Evolutionary conservation across 23 red algal genomes (phyloP), one percentile per base, ranked within the genome.

Genomic region (Agarophyton chilense): DNA sequence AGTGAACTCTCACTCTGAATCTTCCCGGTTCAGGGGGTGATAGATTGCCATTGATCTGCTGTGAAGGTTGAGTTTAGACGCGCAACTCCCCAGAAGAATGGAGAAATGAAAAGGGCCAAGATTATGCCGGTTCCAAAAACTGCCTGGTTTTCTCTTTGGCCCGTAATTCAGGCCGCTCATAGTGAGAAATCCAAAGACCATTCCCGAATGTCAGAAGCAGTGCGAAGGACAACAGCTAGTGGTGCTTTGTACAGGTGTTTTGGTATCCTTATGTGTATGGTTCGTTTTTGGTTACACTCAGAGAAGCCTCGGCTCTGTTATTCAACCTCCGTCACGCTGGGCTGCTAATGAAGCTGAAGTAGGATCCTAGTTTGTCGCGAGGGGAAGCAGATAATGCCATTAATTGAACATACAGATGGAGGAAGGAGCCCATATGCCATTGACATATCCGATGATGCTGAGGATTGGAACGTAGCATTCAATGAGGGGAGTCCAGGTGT

Each of bases 401-500:
- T 65, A 14, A 39, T 49, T 47, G 41, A 29, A 47, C 68, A 74
- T 12, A 10, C 38, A 49, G 21, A 74, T 29, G 36, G 43, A 9
- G 41, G 43, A 4, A 26, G 11, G 58, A 80, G 31, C 26, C 43
- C 76, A 10, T 57, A 51, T 25, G 10, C 34, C 32, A 8, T 80
- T 10, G 76, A 56, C 9, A 52, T 0, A 25, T 60, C 50, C 28
- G 36, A 41, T 42, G 76, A 80, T 38, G 51, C 22, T 39, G 76
- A 56, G 25, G 33, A 58, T 39, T 56, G 54, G 76, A 80, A 57
- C 31, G 52, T 41, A 3, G 40, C 46, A 1, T 31, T 45, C 26
- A 58, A 71, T 51, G 11, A 72, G 14, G 64, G 73, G 16, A 67
- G 51, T 31, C 65, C 65, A 26, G 46, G 18, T 42, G 57, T 86